A percentile compares a stretch with the other conserved stretches of the same genome.
Evolutionary conservation across 495 filamentous ascomycete species (phyloP).

Genomic region (Aspergillus nanangensis): DNA sequence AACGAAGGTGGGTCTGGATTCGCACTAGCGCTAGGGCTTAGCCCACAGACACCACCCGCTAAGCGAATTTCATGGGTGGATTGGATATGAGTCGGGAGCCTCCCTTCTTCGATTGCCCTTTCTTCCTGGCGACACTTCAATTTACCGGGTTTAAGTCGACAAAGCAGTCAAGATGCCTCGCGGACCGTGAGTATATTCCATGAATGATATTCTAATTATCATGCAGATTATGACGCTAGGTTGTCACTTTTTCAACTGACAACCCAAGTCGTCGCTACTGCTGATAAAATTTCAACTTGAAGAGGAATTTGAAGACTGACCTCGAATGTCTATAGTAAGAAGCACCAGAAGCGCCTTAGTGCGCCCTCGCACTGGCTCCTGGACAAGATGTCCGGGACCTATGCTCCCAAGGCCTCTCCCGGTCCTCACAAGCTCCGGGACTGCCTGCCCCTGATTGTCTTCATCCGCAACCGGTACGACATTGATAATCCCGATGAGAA

Average conservation of each 20-base stretch:
- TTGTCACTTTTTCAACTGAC: background rate
- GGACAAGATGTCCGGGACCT: constrained; percentile 97
- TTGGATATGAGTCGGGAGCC: constrained; percentile 21
- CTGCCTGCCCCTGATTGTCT: constrained; percentile 98
- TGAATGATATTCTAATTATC: background rate
- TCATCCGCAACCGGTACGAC: constrained; percentile 82
- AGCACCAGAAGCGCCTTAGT: constrained; percentile 99
- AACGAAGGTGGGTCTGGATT: constrained; percentile 8
- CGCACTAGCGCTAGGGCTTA: constrained; percentile 31
- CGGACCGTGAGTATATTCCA: constrained; percentile 56
- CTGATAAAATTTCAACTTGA: background rate
- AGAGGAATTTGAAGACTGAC: constrained; percentile 24
- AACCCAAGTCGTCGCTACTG: background rate
- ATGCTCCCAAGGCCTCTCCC: constrained; percentile 90
- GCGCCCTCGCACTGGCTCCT: constrained; percentile 99
- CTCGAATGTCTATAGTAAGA: constrained; percentile 65
- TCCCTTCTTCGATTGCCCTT: constrained; percentile 12
- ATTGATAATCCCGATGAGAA: background rate
- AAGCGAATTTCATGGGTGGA: constrained; percentile 31
- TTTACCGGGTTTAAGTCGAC: constrained; percentile 37
- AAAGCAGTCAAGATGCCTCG: constrained; percentile 57
- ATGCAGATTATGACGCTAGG: background rate
- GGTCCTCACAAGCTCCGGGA: constrained; percentile 99
- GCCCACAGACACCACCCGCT: constrained; percentile 26
- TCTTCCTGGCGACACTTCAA: constrained; percentile 33